Percentiles rank a stretch among this genome's conserved stretches.
phyloP scores from a whole-genome alignment of 495 filamentous ascomycete genomes.

The Cenococcum geophilum region DNA sequence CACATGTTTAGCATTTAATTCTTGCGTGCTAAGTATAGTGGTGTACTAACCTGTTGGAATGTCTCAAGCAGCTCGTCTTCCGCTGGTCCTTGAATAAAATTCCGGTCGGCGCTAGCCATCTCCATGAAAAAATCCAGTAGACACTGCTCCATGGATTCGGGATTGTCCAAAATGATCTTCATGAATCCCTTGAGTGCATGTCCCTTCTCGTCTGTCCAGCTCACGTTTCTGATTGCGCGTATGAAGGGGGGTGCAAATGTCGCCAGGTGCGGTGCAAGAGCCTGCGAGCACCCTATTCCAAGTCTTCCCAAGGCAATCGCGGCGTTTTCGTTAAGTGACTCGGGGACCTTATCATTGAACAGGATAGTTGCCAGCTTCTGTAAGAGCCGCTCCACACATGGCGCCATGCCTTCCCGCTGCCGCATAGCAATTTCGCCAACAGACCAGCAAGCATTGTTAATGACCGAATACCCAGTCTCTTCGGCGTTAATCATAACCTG shows the following conservation, averaged over 20 bases:
- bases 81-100: constrained; percentile 50
- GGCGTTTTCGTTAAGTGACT: constrained; percentile 88
- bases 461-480: constrained; percentile 74
- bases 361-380: constrained; percentile 70
- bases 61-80: constrained; percentile 43
- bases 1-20: constrained; percentile 10
- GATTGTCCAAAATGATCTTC: constrained; percentile 76
- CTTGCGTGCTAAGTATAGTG: constrained; percentile 8
- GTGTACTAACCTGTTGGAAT: constrained; percentile 45
- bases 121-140: constrained; percentile 70
- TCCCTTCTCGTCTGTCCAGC: constrained; percentile 88
- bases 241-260: constrained; percentile 78
- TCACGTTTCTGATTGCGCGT: constrained; percentile 71
- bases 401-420: constrained; percentile 61
- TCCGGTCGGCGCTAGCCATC: constrained; percentile 70
- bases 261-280: constrained; percentile 73
- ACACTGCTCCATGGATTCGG: constrained; percentile 82
- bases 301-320: constrained; percentile 88
- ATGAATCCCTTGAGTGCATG: constrained; percentile 89
- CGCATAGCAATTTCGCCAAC: constrained; percentile 88
- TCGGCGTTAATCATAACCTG: constrained; percentile 64
- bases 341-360: constrained; percentile 74
- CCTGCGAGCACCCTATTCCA: constrained; percentile 70
- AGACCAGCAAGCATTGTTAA: constrained; percentile 99
- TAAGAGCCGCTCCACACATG: constrained; percentile 71